Base-by-base conservation (phyloP, 73 alveolate species). In the Paraurostyla sp. region DNA sequence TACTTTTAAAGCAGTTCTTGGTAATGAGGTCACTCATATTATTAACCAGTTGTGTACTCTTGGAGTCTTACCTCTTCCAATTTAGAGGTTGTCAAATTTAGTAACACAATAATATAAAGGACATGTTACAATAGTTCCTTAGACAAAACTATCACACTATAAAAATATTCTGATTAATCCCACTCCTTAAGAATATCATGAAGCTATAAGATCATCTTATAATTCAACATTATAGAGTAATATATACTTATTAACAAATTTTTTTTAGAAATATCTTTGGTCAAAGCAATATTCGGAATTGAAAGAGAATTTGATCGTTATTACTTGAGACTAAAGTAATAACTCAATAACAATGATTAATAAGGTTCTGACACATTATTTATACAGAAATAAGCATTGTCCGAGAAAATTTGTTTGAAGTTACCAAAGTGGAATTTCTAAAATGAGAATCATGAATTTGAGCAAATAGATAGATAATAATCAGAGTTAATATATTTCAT, bases 231-330 rank as follows among this genome's bases (percentile, higher is more conserved):
- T 91, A 22, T 60, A 62, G n/a, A 93, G 86, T 73, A 73, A 73
- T 9, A 36, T 45, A 18, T 42, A 23, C 11, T 18, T 15, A 43
- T 73, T 9, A 4, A 45, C 0, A 18, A 33, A 3, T n/a, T n/a
- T n/a, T 49, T 43, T 23, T 23, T 73, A 73, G 86, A 86, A 60
- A 86, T 91, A 11, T 27, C 90, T 18, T 60, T 75, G 30, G 80
- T 93, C 9, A 71, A 89, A 42, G 81, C 94, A 0, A 65, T 93
- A 38, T 89, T 51, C 76, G 96, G 91, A 42, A 68, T 93, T 22
- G 97, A 93, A 68, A 76, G 93, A 49, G 94, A 90, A 62, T 75
- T 93, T 48, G 96, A 93, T 23, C 20, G 86, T 16, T 93, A 89
- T 82, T 93, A 85, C 75, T 4, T 63, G 81, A 78, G 91, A 49